Base-by-base conservation (phyloP, 345 rosid genomes). In the Arabidopsis suecica region DNA sequence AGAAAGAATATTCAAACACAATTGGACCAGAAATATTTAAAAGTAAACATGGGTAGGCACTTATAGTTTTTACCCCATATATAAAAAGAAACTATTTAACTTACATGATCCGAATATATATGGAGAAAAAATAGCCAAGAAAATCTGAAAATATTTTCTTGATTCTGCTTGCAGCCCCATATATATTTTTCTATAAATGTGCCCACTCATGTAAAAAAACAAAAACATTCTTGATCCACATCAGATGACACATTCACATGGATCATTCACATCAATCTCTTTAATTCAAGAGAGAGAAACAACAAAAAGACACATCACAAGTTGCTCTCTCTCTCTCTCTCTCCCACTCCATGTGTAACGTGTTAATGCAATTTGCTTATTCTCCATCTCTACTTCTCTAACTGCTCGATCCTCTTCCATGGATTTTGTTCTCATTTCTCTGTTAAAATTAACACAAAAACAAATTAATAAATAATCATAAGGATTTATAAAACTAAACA, bases 231-330 rank as follows among this genome's bases (percentile, higher is more conserved):
- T 51, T 72, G 78, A 72, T 65, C 65, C 59, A 78, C 77, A 71
- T 72, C 73, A 51, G 63, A 78, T 78, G 78, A 72, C 73, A 78
- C 73, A 78, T 78, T 72, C 81, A 78, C 81, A 78, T 78, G 71
- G 65, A 62, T 61, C 44, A 63, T 71, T 61, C 81, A 71, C 77
- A 71, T 78, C 76, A 71, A 71, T 72, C 77, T 78, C 73, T 65
- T 72, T 66, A 51, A 66, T 65, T 49, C 41, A 65, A 71, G 77
- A 78, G 69, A 78, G 73, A 72, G 64, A 59, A 78, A 66, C 49
- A 78, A 72, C 74, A 78, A 72, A 60, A 72, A 72, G 81, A 78
- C 81, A 72, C 64, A 78, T 41, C 56, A 72, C 81, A 72, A 78
- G 64, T 78, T 78, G 81, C 49, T 71, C 68, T 49, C 66, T 64